Evolutionary conservation across 1,284 basidiomycete species (phyloP).

Genomic region (Trametes versicolor): DNA sequence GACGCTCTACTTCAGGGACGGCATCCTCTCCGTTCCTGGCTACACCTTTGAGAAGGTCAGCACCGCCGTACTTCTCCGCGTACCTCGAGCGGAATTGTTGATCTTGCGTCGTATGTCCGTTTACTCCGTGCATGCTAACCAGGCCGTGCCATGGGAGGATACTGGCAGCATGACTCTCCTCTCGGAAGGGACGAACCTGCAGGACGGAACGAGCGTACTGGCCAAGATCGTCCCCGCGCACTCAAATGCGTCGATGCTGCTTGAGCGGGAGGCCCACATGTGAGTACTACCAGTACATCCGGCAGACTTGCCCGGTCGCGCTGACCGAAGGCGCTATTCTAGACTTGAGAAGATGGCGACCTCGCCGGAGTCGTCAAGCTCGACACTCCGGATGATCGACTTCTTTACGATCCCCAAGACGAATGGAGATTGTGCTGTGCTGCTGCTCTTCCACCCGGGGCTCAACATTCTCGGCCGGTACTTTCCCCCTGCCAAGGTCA

Average conservation of each 20-base stretch:
- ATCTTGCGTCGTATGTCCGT: constrained; percentile 2
- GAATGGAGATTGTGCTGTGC: constrained; percentile 71
- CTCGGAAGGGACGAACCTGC: constrained; percentile 72
- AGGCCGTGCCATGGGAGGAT: constrained; percentile 74
- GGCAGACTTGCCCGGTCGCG: neutral
- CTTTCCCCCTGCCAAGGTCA: constrained; percentile 71
- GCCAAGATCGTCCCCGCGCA: constrained; percentile 78
- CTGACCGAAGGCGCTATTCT: constrained; percentile 9
- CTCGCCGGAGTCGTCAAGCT: constrained; percentile 61
- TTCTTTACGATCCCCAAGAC: constrained; percentile 70
- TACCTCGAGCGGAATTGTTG: constrained; percentile 5
- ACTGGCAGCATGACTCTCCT: constrained; percentile 75
- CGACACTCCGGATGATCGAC: constrained; percentile 67
- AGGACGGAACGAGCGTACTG: constrained; percentile 72
- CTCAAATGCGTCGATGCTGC: constrained; percentile 73
- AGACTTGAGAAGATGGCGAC: constrained; percentile 64
- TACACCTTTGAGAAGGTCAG: constrained; percentile 74
- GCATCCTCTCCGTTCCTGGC: constrained; percentile 68
- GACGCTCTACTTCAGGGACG: constrained; percentile 56
- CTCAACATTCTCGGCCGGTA: constrained; percentile 72
- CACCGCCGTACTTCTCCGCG: constrained; percentile 18
- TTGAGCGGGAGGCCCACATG: constrained; percentile 79
- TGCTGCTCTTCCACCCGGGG: constrained; percentile 72
- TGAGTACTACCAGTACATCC: constrained; percentile 45
- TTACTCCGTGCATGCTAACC: neutral